These are phyloP conservation scores for Collybia sp. DNA, from an alignment of 768 basidiomycete genomes.

Conservation along the genomic window DNA sequence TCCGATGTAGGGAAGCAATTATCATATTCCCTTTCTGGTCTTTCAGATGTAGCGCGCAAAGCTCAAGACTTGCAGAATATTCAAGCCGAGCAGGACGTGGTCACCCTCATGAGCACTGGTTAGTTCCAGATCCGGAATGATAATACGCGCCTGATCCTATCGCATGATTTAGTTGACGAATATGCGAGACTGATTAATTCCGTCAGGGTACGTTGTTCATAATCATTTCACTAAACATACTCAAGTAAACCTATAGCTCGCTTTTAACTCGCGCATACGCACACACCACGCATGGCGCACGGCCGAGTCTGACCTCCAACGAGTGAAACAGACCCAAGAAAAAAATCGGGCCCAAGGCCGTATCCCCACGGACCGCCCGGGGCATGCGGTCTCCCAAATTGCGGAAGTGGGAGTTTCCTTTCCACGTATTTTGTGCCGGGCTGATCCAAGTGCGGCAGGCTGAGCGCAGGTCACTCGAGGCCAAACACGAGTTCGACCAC, in stretches of 20 bases:
- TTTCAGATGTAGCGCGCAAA: constrained; percentile 72
- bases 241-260: constrained; percentile 44
- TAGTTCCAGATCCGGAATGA: not conserved
- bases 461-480: constrained; percentile 78
- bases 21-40: constrained; percentile 58
- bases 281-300: constrained; percentile 78
- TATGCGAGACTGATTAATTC: constrained; percentile 89
- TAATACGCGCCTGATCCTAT: not conserved
- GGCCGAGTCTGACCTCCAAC: constrained; percentile 69
- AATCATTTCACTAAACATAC: not conserved
- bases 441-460: constrained; percentile 40
- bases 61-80: constrained; percentile 69
- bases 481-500: constrained; percentile 85
- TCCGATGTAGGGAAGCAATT: constrained; percentile 77
- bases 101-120: constrained; percentile 78
- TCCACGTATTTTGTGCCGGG: not conserved
- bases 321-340: constrained; percentile 75
- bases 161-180: constrained; percentile 59
- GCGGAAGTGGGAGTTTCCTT: constrained; percentile 55
- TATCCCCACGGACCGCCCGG: constrained; percentile 63
- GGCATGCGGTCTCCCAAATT: constrained; percentile 72
- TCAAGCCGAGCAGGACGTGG: constrained; percentile 81
- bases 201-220: constrained; percentile 58
- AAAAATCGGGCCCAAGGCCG: constrained; percentile 76
- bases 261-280: constrained; percentile 85